Evolutionary conservation across 139 green algal species (phyloP), one percentile per base, ranked within the genome.

Genomic region (Tetraselmis striata): DNA sequence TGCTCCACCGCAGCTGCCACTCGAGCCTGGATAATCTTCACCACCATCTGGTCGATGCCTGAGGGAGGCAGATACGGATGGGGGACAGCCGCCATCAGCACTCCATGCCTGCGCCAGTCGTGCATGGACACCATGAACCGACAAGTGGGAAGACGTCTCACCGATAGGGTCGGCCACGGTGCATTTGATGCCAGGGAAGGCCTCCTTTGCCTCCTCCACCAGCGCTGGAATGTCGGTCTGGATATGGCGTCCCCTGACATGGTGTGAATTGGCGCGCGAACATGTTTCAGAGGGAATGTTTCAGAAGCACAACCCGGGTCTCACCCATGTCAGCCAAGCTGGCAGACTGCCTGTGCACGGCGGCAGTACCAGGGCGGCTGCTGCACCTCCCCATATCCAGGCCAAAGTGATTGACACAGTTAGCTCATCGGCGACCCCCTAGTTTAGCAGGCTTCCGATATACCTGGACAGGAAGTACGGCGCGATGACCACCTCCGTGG

Each of bases 401-500:
- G n/a, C n/a, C n/a, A n/a, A n/a, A n/a, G n/a, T n/a, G n/a, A n/a
- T n/a, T n/a, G n/a, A n/a, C n/a, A n/a, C n/a, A n/a, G n/a, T n/a
- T n/a, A n/a, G n/a, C n/a, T n/a, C n/a, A n/a, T n/a, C n/a, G n/a
- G n/a, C n/a, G n/a, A n/a, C n/a, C n/a, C n/a, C n/a, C n/a, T n/a
- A n/a, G n/a, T n/a, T n/a, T n/a, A n/a, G n/a, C n/a, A n/a, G n/a
- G n/a, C n/a, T n/a, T n/a, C n/a, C n/a, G n/a, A n/a, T n/a, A n/a
- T 58, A 80, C 77, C 5, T 85, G 1, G 92, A 96, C 11, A 98
- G 82, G 83, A 98, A 98, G 88, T 96, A 98, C 22, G 95, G 95
- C 0, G 92, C 92, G 1, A 98, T 45, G 5, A 98, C 88, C 5
- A 98, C 84, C 2, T 79, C 79, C 23, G 59, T 82, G 0, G 92